Evolutionary conservation across 2,329 filamentous ascomycete species (phyloP), one percentile per base, ranked within the genome.

Genomic region (Penicillium sp.): DNA sequence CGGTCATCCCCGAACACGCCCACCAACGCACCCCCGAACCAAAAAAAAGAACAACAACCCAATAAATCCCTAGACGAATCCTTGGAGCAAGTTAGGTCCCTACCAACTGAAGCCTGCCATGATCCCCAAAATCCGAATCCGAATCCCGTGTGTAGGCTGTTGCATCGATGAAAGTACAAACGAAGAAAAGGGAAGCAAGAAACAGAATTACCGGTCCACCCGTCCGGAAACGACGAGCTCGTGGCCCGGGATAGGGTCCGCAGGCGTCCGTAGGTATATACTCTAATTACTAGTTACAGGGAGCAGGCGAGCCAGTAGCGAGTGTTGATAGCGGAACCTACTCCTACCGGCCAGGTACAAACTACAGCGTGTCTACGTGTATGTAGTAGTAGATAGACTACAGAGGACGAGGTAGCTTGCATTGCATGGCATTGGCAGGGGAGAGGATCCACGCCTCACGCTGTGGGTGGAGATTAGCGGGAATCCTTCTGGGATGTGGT

Each of bases 401-500:
- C 26, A 3, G 26, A 26, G 26, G 26, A 26, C 26, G 2, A 61
- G 47, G n/a, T 57, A 61, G 58, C 61, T 55, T 64, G 62, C 62
- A 64, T 64, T 64, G 62, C 62, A 63, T 63, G 57, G 61, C 61
- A 62, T 58, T 30, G 19, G 44, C 47, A 52, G 53, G 26, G 53
- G 48, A 56, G 47, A 54, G 35, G 35, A 38, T 53, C 31, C 35
- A 29, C 54, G 62, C 58, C 60, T 55, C 58, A 58, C 49, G 58
- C 44, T 56, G 58, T 61, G 55, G 49, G 51, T 48, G 46, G 46
- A 29, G 38, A 31, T 45, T 44, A 44, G 57, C 26, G 54, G 21
- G 51, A 41, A 47, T 51, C 56, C 54, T 55, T 38, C 59, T 47
- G 26, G 44, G 26, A 26, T 26, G 26, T 26, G 26, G n/a, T 53